Conservation (phyloP, 208 protist genomes). For the Leptomonas seymouri region DNA sequence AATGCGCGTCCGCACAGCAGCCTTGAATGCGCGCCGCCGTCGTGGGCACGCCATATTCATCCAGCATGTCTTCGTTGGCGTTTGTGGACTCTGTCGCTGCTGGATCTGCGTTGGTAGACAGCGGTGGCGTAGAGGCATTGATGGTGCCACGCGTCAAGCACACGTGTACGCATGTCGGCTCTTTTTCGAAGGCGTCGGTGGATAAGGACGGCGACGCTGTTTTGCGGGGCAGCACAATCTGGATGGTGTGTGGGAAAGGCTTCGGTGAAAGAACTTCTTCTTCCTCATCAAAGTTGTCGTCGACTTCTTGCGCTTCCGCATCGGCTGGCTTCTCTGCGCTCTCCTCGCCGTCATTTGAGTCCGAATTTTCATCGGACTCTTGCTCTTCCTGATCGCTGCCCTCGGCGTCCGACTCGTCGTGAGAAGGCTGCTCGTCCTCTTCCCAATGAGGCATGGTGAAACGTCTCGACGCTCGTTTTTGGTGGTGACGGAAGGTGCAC, state of each 20-base stretch:
- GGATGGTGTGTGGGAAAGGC: slow-evolving; percentile 23
- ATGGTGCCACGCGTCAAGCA: slow-evolving; percentile 29
- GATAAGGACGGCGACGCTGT: neutral
- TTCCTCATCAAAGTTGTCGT: slow-evolving; percentile 40
- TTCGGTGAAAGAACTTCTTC: slow-evolving; percentile 30
- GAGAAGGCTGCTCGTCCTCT: slow-evolving; percentile 1
- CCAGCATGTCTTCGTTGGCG: slow-evolving; percentile 1
- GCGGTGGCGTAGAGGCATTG: neutral
- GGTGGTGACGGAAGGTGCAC: too few relatives aligned
- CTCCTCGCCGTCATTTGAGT: slow-evolving; percentile 7
- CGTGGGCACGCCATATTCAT: neutral
- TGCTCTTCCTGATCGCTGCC: slow-evolving; percentile 23
- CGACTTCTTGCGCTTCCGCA: neutral
- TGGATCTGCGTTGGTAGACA: too few relatives aligned
- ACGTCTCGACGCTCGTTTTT: too few relatives aligned
- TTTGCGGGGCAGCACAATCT: slow-evolving; percentile 9
- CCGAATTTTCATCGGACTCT: slow-evolving; percentile 20
- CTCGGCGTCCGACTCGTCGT: neutral
- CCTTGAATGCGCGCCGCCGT: slow-evolving; percentile 14
- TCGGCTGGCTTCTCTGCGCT: neutral
- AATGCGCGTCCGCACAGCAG: slow-evolving; percentile 20
- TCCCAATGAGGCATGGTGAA: slow-evolving; percentile 9
- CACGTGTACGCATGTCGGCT: slow-evolving; percentile 26
- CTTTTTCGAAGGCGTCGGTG: neutral
- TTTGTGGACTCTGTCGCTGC: neutral